A percentile compares a stretch with the other conserved stretches of the same genome.
These are phyloP conservation scores for Plenodomus tracheiphilus DNA, from an alignment of 2,329 filamentous ascomycete species.

Conservation along the genomic window DNA sequence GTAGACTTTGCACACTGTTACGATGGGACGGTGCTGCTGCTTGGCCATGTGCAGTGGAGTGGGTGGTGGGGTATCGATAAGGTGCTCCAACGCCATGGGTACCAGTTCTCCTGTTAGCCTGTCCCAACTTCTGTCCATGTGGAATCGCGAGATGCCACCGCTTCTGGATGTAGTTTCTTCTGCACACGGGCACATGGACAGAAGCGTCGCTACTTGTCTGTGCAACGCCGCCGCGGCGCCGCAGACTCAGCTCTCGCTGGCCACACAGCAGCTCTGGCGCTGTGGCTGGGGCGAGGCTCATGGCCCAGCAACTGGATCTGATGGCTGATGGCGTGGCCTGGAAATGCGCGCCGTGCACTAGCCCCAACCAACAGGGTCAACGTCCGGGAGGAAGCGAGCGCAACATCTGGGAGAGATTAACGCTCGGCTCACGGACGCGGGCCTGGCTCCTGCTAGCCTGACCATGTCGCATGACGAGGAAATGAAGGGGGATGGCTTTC, in stretches of 20 bases:
- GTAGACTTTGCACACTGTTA: not conserved
- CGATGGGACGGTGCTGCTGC: not conserved
- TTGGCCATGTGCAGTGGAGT: not conserved
- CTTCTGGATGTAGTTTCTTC: slow-evolving; percentile 1
- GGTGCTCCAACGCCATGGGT: not conserved
- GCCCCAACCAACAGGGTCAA: slow-evolving; percentile 41
- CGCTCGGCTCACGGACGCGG: slow-evolving; percentile 37
- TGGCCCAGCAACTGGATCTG: slow-evolving; percentile 24
- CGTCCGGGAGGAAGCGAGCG: slow-evolving; percentile 46
- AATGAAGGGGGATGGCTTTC: slow-evolving; percentile 44
- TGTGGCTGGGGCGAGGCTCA: slow-evolving; percentile 32
- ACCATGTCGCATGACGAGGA: slow-evolving; percentile 36
- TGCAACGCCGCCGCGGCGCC: slow-evolving; percentile 16
- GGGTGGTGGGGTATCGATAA: slow-evolving; percentile 1
- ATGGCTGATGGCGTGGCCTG: slow-evolving; percentile 22
- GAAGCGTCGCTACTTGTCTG: not conserved
- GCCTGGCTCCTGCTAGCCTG: slow-evolving; percentile 28
- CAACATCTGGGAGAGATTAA: slow-evolving; percentile 37
- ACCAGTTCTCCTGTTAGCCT: not conserved
- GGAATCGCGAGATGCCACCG: not conserved
- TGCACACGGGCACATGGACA: slow-evolving; percentile 3
- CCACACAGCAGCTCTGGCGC: slow-evolving; percentile 16
- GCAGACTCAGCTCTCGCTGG: slow-evolving; percentile 21
- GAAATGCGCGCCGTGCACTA: slow-evolving; percentile 31
- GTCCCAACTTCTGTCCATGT: not conserved